Conservation (phyloP, 192 early-diverging fungal genomes). For the Entomortierella parvispora region DNA sequence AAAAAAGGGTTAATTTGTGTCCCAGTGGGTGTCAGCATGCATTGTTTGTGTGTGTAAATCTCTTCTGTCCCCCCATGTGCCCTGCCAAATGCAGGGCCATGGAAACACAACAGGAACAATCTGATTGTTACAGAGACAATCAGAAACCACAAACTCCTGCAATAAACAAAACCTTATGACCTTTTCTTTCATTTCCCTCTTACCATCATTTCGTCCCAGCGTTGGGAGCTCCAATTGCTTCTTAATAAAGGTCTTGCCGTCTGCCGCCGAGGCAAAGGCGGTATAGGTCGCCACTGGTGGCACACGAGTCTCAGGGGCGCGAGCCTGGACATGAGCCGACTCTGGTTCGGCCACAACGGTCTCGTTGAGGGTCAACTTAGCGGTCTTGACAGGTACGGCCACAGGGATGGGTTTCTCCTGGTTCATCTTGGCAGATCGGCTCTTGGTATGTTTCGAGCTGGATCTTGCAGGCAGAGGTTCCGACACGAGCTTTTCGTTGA, state of each 20-base stretch:
- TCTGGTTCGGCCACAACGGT: not conserved
- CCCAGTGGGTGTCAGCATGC: too few relatives aligned
- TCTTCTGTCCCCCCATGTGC: too few relatives aligned
- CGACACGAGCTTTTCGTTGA: too few relatives aligned
- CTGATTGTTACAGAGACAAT: too few relatives aligned
- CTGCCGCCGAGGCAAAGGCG: conserved; percentile 24
- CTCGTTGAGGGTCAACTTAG: not conserved
- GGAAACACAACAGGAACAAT: too few relatives aligned
- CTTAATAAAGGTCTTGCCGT: conserved; percentile 19
- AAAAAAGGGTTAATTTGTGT: too few relatives aligned
- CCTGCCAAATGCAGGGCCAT: not conserved
- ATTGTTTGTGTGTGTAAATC: too few relatives aligned
- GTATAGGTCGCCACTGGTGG: conserved; percentile 1
- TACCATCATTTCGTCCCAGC: conserved; percentile 37
- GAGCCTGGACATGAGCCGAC: not conserved
- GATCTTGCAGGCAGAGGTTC: too few relatives aligned
- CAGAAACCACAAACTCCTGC: too few relatives aligned
- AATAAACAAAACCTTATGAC: not conserved
- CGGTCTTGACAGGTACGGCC: not conserved
- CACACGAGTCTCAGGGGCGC: not conserved
- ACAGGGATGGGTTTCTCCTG: too few relatives aligned
- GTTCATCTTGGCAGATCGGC: too few relatives aligned
- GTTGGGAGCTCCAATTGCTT: conserved; percentile 17
- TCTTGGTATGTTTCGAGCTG: too few relatives aligned
- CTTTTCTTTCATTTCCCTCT: not conserved